Percentiles rank a stretch among this genome's conserved stretches.
These are phyloP conservation scores for Phytophthora ohioensis DNA, from an alignment of 352 stramenopile genomes.

Conservation along the genomic window DNA sequence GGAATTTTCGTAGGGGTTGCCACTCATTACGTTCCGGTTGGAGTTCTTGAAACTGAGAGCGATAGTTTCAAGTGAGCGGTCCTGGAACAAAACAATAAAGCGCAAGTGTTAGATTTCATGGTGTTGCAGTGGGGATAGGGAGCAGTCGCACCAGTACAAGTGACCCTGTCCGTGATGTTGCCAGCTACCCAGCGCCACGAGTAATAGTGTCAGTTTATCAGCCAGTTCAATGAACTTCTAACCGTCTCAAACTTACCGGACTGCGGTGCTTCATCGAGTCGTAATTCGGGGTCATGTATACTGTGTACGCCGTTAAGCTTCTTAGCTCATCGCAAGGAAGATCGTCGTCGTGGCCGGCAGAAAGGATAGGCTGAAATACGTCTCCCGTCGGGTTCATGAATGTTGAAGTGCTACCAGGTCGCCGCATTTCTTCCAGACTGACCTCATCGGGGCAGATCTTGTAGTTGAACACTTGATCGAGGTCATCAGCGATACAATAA, in stretches of 20 bases:
- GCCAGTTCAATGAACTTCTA: neutral
- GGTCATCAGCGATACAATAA: slow-evolving; percentile 88
- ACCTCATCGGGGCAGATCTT: slow-evolving; percentile 63
- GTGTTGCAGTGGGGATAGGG: neutral
- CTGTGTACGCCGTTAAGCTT: slow-evolving; percentile 61
- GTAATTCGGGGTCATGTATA: slow-evolving; percentile 56
- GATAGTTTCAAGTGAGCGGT: slow-evolving; percentile 67
- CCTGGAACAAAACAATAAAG: slow-evolving; percentile 37
- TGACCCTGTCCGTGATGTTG: slow-evolving; percentile 44
- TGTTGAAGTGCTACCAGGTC: slow-evolving; percentile 34
- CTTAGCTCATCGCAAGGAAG: slow-evolving; percentile 47
- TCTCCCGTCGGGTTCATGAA: slow-evolving; percentile 62
- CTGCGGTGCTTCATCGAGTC: slow-evolving; percentile 36
- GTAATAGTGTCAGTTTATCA: slow-evolving; percentile 7
- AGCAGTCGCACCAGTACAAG: slow-evolving; percentile 54
- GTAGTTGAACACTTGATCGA: slow-evolving; percentile 69
- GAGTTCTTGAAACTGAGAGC: slow-evolving; percentile 55
- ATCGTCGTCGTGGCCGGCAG: slow-evolving; percentile 33
- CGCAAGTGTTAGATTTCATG: slow-evolving; percentile 5
- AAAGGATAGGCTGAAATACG: slow-evolving; percentile 59
- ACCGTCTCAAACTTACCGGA: slow-evolving; percentile 31
- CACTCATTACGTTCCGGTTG: slow-evolving; percentile 42
- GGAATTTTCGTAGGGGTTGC: slow-evolving; percentile 58
- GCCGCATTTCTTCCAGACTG: slow-evolving; percentile 52
- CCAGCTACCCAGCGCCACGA: slow-evolving; percentile 35